Conservation (phyloP, 768 basidiomycete genomes). For the Rhizopogon vinicolor region DNA sequence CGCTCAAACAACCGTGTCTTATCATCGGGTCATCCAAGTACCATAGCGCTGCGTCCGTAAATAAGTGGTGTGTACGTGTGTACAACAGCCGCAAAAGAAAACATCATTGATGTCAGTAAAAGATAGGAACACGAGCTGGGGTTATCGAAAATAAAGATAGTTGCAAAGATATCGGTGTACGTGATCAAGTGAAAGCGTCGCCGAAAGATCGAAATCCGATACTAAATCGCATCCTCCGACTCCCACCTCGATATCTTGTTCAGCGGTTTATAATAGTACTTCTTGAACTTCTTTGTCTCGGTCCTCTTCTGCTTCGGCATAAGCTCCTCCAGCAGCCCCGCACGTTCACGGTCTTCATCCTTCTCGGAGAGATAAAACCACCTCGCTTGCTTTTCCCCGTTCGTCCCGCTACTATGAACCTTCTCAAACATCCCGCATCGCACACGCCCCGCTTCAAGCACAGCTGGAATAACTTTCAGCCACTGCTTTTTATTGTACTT, state of each 20-base stretch:
- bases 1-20: too few relatives aligned
- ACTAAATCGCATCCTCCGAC: conserved; percentile 50
- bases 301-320: conserved; percentile 74
- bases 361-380: conserved; percentile 78
- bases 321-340: conserved; percentile 58
- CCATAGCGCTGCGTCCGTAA: too few relatives aligned
- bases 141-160: too few relatives aligned
- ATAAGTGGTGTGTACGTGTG: too few relatives aligned
- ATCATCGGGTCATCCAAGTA: too few relatives aligned
- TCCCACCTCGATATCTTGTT: conserved; percentile 74
- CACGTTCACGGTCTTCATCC: conserved; percentile 70
- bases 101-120: background rate
- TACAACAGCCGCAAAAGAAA: background rate
- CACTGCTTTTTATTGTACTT: conserved; percentile 37
- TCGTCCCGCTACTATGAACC: conserved; percentile 57
- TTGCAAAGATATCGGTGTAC: too few relatives aligned
- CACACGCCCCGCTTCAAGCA: conserved; percentile 40
- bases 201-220: background rate
- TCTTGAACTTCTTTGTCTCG: conserved; percentile 81
- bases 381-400: conserved; percentile 50
- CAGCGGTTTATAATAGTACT: conserved; percentile 78
- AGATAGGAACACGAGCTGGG: background rate
- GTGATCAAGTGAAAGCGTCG: background rate
- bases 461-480: conserved; percentile 42
- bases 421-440: conserved; percentile 67